These are phyloP conservation scores for Malassezia furfur DNA, from an alignment of 1,284 basidiomycete genomes.

Conservation along the genomic window DNA sequence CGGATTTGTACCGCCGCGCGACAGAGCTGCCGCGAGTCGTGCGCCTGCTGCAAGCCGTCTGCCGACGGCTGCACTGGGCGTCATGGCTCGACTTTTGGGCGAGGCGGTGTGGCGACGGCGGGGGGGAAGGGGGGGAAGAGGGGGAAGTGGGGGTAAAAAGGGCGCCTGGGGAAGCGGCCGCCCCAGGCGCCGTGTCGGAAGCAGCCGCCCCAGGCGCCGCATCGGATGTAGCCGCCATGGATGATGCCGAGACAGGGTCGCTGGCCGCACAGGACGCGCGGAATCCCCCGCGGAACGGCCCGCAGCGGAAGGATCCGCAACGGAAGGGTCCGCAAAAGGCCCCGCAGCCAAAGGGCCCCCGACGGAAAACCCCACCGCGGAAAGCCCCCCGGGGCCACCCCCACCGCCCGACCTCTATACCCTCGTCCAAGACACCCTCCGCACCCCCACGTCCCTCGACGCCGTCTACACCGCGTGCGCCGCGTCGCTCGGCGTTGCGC, in stretches of 20 bases:
- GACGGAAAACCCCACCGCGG: too few species aligned
- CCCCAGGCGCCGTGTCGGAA: background rate
- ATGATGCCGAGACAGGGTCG: too few species aligned
- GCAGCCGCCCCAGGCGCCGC: background rate
- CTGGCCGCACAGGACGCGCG: too few species aligned
- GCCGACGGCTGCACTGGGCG: background rate
- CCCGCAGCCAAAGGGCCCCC: too few species aligned
- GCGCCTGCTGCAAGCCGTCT: conserved; percentile 6
- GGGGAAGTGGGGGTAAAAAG: too few species aligned
- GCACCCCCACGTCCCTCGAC: background rate
- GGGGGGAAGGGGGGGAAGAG: too few species aligned
- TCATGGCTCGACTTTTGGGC: conserved; percentile 17
- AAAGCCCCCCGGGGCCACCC: too few species aligned
- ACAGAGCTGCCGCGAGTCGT: conserved; percentile 11
- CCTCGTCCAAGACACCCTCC: background rate
- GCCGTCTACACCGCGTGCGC: background rate
- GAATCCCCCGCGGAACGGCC: too few species aligned
- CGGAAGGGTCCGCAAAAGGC: too few species aligned
- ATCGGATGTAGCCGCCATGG: background rate
- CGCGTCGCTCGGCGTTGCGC: background rate
- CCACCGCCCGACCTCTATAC: conserved; percentile 6
- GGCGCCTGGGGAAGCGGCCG: too few species aligned
- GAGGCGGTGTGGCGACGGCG: background rate
- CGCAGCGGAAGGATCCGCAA: too few species aligned
- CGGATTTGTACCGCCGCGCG: conserved; percentile 14